phyloP scores from a whole-genome alignment of 345 rosid species.

The Citropsis articulata region DNA sequence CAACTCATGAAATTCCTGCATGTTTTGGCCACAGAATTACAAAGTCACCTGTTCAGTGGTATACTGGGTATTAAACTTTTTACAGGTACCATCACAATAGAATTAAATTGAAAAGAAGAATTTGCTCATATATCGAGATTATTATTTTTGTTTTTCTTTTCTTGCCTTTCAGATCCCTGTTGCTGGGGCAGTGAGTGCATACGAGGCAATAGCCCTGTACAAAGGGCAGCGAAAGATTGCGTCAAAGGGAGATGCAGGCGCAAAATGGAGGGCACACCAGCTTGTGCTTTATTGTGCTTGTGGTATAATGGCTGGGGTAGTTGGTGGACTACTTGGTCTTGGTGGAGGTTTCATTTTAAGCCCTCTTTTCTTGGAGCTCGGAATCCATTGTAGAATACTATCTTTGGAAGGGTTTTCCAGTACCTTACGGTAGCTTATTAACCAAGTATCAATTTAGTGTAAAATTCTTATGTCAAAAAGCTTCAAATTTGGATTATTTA shows the following conservation, averaged over 20 bases:
- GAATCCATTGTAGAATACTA: slow-evolving; percentile 45
- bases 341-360: slow-evolving; percentile 51
- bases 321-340: slow-evolving; percentile 50
- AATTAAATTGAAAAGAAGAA: background rate
- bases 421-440: slow-evolving; percentile 38
- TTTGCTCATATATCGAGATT: background rate
- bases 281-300: slow-evolving; percentile 28
- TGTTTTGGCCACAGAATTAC: slow-evolving; percentile 28
- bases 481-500: background rate
- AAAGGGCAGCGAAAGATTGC: slow-evolving; percentile 35
- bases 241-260: slow-evolving; percentile 39
- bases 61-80: slow-evolving; percentile 39
- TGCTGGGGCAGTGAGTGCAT: slow-evolving; percentile 34
- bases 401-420: slow-evolving; percentile 46
- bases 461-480: too few species aligned
- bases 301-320: slow-evolving; percentile 40
- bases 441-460: too few species aligned
- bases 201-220: slow-evolving; percentile 37
- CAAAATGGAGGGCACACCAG: slow-evolving; percentile 29
- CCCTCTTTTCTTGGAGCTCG: slow-evolving; percentile 47
- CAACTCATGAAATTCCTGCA: slow-evolving; percentile 3
- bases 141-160: background rate
- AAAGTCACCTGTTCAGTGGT: slow-evolving; percentile 35
- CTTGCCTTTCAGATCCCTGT: slow-evolving; percentile 34
- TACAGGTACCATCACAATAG: slow-evolving; percentile 29